Conservation (phyloP, 2,329 filamentous ascomycete genomes). For the Beauveria sp. region DNA sequence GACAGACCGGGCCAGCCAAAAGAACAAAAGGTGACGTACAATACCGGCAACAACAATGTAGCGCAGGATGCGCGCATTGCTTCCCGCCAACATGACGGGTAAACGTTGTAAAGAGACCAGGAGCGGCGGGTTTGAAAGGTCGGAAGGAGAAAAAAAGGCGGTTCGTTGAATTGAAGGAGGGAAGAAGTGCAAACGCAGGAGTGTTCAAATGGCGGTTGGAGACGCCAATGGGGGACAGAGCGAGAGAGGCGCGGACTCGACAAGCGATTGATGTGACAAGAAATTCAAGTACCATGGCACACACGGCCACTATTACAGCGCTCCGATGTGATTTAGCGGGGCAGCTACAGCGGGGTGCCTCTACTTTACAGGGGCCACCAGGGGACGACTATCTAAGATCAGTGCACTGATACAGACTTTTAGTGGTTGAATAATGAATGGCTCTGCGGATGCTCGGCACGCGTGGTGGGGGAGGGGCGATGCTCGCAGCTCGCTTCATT, state of each 20-base stretch:
- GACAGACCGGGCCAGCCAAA: constrained; percentile 9
- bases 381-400: background rate
- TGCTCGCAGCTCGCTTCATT: too few species aligned
- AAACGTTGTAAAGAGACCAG: background rate
- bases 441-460: background rate
- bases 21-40: constrained; percentile 45
- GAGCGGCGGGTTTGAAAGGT: background rate
- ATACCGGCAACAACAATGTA: constrained; percentile 77
- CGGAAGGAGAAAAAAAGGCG: background rate
- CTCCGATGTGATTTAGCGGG: background rate
- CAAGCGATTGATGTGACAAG: background rate
- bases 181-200: background rate
- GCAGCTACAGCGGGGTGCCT: background rate
- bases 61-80: constrained; percentile 66
- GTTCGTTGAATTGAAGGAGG: background rate
- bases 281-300: too few species aligned
- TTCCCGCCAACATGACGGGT: constrained; percentile 49
- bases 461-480: too few species aligned
- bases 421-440: background rate
- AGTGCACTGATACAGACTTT: background rate
- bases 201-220: background rate
- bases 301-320: background rate
- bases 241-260: background rate
- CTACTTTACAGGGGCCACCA: background rate
- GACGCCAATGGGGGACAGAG: background rate